Conservation (phyloP, 2,329 filamentous ascomycete genomes). For the Thielaviopsis cerberus region DNA sequence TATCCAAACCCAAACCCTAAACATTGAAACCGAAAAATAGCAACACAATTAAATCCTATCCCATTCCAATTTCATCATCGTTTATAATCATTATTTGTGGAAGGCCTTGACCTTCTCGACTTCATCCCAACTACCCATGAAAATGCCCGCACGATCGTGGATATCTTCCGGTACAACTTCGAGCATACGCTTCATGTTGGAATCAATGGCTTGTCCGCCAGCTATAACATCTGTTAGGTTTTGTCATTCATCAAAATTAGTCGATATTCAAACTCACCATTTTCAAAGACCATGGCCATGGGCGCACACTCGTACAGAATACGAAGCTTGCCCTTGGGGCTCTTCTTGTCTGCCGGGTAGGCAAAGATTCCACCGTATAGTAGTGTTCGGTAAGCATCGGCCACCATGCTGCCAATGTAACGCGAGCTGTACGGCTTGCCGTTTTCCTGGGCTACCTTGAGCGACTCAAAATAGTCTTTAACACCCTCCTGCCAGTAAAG, state of each 20-base stretch:
- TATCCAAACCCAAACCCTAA: not conserved
- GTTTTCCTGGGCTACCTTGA: slow-evolving; percentile 59
- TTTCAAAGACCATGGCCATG: slow-evolving; percentile 98
- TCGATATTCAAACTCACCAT: slow-evolving; percentile 42
- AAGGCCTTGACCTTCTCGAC: slow-evolving; percentile 84
- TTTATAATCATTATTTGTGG: slow-evolving; percentile 34
- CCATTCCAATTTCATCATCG: not conserved
- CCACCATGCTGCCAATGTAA: slow-evolving; percentile 97
- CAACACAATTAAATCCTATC: not conserved
- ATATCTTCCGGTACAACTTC: slow-evolving; percentile 79
- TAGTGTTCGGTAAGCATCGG: slow-evolving; percentile 88
- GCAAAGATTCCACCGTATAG: slow-evolving; percentile 95
- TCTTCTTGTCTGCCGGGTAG: slow-evolving; percentile 95
- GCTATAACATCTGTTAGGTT: slow-evolving; percentile 33
- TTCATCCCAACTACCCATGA: slow-evolving; percentile 86
- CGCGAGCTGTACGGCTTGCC: slow-evolving; percentile 85
- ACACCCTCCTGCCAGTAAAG: slow-evolving; percentile 86
- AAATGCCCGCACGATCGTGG: slow-evolving; percentile 89
- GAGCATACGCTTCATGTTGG: slow-evolving; percentile 78
- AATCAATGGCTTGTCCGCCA: slow-evolving; percentile 80
- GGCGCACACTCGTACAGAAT: slow-evolving; percentile 97
- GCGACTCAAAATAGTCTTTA: slow-evolving; percentile 69
- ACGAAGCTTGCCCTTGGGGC: slow-evolving; percentile 89
- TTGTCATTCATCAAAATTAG: not conserved
- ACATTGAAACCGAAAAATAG: not conserved